A percentile compares a stretch with the other conserved stretches of the same genome.
phyloP scores from a whole-genome alignment of 169 alveolate genomes.

The Plasmodium gallinaceum region DNA sequence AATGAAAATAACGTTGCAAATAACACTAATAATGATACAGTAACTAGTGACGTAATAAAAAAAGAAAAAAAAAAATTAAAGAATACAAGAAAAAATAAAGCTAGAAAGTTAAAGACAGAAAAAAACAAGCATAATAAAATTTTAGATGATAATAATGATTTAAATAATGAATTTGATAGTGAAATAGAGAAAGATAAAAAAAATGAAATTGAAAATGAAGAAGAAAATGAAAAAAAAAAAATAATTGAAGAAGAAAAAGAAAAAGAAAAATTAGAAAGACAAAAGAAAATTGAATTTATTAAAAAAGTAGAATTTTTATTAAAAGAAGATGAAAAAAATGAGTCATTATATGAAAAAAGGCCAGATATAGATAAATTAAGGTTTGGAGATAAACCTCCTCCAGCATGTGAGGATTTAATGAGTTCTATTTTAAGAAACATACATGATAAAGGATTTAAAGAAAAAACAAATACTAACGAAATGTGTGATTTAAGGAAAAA shows the following conservation, averaged over 20 bases:
- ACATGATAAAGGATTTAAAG: not conserved
- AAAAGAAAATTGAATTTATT: slow-evolving; percentile 41
- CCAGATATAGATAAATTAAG: slow-evolving; percentile 42
- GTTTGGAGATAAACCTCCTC: slow-evolving; percentile 59
- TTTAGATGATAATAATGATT: not conserved
- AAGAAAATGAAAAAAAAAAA: slow-evolving; percentile 6
- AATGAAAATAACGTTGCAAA: too few relatives aligned
- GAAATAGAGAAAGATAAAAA: not conserved
- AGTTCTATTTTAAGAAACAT: slow-evolving; percentile 25
- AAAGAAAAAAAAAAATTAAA: not conserved
- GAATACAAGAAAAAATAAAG: not conserved
- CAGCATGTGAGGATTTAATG: slow-evolving; percentile 58
- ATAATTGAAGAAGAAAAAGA: not conserved
- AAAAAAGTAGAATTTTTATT: slow-evolving; percentile 50
- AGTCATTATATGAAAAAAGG: slow-evolving; percentile 35
- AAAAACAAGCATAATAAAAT: not conserved
- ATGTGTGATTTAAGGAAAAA: slow-evolving; percentile 23
- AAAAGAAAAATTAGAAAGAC: slow-evolving; percentile 21
- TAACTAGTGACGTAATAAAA: not conserved
- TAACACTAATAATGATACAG: too few relatives aligned
- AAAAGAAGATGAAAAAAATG: slow-evolving; percentile 58
- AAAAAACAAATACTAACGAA: not conserved
- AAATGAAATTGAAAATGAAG: slow-evolving; percentile 5
- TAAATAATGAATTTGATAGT: not conserved
- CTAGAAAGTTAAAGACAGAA: not conserved